Evolutionary conservation across 140 eudicot species (phyloP), one percentile per base, ranked within the genome.

Genomic region (Cichorium intybus): DNA sequence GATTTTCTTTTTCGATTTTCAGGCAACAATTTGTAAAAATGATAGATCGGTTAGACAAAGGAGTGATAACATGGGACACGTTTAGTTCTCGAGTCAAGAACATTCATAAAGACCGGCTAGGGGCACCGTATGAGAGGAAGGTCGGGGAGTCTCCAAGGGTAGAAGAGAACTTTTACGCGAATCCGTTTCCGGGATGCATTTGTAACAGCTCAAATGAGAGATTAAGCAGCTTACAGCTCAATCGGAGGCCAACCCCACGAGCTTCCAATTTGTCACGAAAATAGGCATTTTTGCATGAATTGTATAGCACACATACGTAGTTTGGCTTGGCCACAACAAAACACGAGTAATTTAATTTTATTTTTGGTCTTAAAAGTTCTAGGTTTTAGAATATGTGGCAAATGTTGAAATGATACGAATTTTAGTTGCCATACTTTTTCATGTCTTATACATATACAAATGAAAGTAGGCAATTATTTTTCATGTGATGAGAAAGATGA

Each of bases 161-260:
- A 24, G 97, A 93, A 72, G 99, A 93, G 69, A 81, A 84, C 55
- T 93, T 93, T 29, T 93, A 93, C 24, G 94, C 99, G 1, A 93
- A 93, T 71, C 99, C 99, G 12, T 81, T 65, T 43, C 99, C 99
- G 0, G 99, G 95, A 4, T 93, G 99, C 49, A 72, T 93, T 24
- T 93, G 99, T 70, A 66, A 51, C 4, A 34, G 59, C 34, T 23
- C 79, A 16, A 50, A 31, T 27, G 75, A 72, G 21, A 64, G 73
- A 46, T 35, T 11, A 3, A 71, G 35, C 53, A 47, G 50, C 18
- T 16, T 22, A 14, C 63, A 27, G 16, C 45, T 31, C 8, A 54
- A 81, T 1, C 37, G 15, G 39, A 73, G 79, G 43, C 74, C 65
- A 4, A 56, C 24, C 55, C 75, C 41, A 46, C 55, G 70, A 65